A percentile compares a stretch with the other conserved stretches of the same genome.
phyloP scores from a whole-genome alignment of 805 yeast genomes.

The Kurtzmaniella cleridarum region DNA sequence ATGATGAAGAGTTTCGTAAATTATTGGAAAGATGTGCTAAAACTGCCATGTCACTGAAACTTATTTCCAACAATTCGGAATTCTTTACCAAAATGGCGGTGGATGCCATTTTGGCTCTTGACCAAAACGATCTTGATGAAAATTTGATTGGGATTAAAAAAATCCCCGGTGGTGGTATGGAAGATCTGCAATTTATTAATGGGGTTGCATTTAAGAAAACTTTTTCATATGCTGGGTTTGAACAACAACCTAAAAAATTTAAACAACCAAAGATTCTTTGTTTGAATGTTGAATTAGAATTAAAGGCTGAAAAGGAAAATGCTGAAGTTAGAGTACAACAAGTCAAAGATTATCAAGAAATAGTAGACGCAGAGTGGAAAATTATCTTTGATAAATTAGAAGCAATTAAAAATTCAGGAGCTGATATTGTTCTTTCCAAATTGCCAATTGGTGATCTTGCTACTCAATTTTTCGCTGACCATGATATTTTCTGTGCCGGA shows the following conservation, averaged over 20 bases:
- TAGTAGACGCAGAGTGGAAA: conserved; percentile 99
- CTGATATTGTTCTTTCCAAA: conserved; percentile 87
- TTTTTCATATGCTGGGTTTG: conserved; percentile 96
- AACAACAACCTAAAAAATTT: conserved; percentile 92
- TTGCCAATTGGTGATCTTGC: conserved; percentile 98
- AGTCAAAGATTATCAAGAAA: conserved; percentile 89
- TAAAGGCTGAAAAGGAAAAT: conserved; percentile 97
- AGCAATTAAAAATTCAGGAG: conserved; percentile 79
- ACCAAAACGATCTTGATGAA: conserved; percentile 81
- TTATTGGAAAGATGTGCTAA: conserved; percentile 87
- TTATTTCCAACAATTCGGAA: conserved; percentile 79
- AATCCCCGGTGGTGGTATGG: conserved; percentile 94
- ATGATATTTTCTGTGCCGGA: conserved; percentile 96
- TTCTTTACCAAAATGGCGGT: conserved; percentile 96
- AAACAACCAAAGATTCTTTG: conserved; percentile 74
- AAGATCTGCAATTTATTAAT: conserved; percentile 79
- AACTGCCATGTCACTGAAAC: conserved; percentile 95
- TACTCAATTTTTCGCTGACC: conserved; percentile 96
- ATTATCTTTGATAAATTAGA: conserved; percentile 83
- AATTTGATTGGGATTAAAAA: conserved; percentile 89
- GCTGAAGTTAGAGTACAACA: conserved; percentile 96
- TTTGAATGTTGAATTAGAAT: conserved; percentile 88
- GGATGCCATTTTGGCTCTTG: conserved; percentile 86
- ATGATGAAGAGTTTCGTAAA: conserved; percentile 51
- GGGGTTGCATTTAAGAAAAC: conserved; percentile 98